These are phyloP conservation scores for Nidularia sp. DNA, from an alignment of 768 basidiomycete species.

Conservation along the genomic window DNA sequence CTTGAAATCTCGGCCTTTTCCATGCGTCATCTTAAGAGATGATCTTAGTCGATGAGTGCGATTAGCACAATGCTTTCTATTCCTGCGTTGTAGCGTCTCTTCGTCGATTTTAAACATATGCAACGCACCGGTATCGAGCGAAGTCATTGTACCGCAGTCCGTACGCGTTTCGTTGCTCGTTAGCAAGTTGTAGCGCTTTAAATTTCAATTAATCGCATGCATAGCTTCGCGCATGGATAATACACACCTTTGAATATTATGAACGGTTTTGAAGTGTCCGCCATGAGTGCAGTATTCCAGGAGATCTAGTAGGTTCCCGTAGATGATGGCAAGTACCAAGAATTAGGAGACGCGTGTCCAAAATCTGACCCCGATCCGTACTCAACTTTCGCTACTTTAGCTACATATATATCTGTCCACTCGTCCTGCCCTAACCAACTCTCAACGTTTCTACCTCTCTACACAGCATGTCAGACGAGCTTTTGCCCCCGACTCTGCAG, in stretches of 20 bases:
- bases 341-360: slow-evolving; percentile 1
- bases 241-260: slow-evolving; percentile 33
- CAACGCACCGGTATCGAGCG: slow-evolving; percentile 70
- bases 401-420: not conserved
- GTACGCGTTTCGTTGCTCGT: slow-evolving; percentile 87
- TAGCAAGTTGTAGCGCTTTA: slow-evolving; percentile 76
- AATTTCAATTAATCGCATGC: not conserved
- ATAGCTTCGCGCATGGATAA: not conserved
- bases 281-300: slow-evolving; percentile 18
- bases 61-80: slow-evolving; percentile 87
- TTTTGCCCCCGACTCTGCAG: slow-evolving; percentile 78
- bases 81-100: not conserved
- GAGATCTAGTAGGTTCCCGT: slow-evolving; percentile 6
- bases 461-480: slow-evolving; percentile 52
- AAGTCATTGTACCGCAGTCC: slow-evolving; percentile 90
- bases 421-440: not conserved
- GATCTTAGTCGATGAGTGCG: slow-evolving; percentile 86
- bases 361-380: not conserved
- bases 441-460: not conserved
- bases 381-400: not conserved
- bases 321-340: slow-evolving; percentile 2
- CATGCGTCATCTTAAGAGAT: slow-evolving; percentile 79
- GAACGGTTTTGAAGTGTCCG: slow-evolving; percentile 17
- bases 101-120: not conserved
- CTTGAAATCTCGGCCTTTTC: slow-evolving; percentile 89